Conservation (phyloP, 208 protist species). For the Eutreptiella sp. region DNA sequence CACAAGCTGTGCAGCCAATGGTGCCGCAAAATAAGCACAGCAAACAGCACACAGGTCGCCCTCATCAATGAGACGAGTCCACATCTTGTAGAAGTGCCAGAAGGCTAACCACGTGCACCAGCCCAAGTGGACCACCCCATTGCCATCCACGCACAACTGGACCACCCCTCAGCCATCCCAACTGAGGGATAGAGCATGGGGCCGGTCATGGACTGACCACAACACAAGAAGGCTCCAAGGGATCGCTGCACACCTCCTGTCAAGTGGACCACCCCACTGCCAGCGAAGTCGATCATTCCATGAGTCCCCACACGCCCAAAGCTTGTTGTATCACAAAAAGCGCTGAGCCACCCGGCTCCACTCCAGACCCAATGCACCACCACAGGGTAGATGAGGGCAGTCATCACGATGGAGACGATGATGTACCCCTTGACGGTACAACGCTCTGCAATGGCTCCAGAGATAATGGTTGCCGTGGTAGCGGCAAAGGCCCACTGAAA, state of each 20-base stretch:
- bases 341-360: constrained; percentile 9
- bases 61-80: no score
- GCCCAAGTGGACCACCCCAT: no score
- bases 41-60: no score
- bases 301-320: constrained; percentile 7
- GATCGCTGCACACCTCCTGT: constrained; percentile 21
- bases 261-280: constrained; percentile 31
- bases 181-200: no score
- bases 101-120: no score
- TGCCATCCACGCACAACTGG: no score
- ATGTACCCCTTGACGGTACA: constrained; percentile 24
- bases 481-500: constrained; percentile 33
- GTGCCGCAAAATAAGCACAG: no score
- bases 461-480: constrained; percentile 29
- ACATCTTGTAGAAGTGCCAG: no score
- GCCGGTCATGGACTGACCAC: no score
- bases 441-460: constrained; percentile 31
- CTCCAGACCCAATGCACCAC: constrained; percentile 32
- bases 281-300: constrained; percentile 36
- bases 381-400: constrained; percentile 22
- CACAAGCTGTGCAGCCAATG: no score
- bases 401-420: constrained; percentile 17
- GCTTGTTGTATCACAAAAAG: constrained; percentile 19
- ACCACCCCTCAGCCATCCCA: no score
- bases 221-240: constrained; percentile 9